phyloP scores from a whole-genome alignment of 768 basidiomycete genomes.

The Chiua virens region DNA sequence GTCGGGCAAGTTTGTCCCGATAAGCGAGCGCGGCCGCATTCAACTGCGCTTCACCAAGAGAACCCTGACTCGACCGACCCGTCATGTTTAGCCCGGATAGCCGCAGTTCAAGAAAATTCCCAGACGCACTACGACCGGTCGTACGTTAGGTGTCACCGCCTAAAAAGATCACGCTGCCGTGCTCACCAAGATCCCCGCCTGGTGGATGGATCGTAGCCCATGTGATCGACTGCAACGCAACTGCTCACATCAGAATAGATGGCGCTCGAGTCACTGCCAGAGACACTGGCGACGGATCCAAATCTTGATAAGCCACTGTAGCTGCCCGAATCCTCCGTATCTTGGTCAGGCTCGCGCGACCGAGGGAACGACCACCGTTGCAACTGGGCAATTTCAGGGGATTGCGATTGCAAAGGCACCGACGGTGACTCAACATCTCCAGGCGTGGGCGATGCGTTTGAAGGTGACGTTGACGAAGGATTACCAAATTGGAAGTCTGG shows the following conservation, averaged over 20 bases:
- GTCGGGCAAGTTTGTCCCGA: slow-evolving; percentile 26
- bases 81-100: slow-evolving; percentile 33
- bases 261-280: slow-evolving; percentile 59
- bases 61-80: slow-evolving; percentile 33
- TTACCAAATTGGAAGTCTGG: slow-evolving; percentile 66
- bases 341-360: slow-evolving; percentile 42
- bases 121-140: slow-evolving; percentile 27
- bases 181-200: slow-evolving; percentile 34
- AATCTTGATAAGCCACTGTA: slow-evolving; percentile 53
- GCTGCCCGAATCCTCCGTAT: slow-evolving; percentile 52
- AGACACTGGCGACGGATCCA: slow-evolving; percentile 59
- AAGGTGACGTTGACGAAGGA: slow-evolving; percentile 45
- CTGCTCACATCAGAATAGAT: slow-evolving; percentile 48
- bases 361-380: slow-evolving; percentile 46
- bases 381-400: slow-evolving; percentile 44
- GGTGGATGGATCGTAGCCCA: slow-evolving; percentile 32
- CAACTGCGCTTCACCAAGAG: slow-evolving; percentile 31
- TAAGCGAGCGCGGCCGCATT: slow-evolving; percentile 20
- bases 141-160: slow-evolving; percentile 27
- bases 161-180: slow-evolving; percentile 4
- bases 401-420: slow-evolving; percentile 36
- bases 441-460: slow-evolving; percentile 50
- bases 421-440: slow-evolving; percentile 40
- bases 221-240: slow-evolving; percentile 32
- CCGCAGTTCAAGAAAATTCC: slow-evolving; percentile 28